These are phyloP conservation scores for Epichloe baconii DNA, from an alignment of 2,329 filamentous ascomycete genomes.

Conservation along the genomic window DNA sequence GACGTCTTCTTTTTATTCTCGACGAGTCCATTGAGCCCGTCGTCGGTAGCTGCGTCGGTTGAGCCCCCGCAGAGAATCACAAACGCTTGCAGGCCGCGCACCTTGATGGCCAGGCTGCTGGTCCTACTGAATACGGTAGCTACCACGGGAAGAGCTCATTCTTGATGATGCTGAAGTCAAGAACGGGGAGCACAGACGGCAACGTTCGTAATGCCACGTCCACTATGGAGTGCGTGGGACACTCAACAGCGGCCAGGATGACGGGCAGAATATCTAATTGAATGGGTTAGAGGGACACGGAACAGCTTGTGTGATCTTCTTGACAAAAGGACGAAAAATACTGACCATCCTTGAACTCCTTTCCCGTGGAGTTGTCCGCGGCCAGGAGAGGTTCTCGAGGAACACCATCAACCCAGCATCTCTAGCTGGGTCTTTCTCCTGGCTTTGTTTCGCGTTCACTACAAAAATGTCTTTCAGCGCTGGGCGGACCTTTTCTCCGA, in stretches of 20 bases:
- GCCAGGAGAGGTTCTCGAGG: constrained; percentile 70
- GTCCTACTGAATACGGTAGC: constrained; percentile 85
- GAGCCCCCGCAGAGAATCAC: constrained; percentile 76
- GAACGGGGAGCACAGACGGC: constrained; percentile 66
- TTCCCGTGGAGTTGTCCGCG: constrained; percentile 70
- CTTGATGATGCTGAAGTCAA: constrained; percentile 95
- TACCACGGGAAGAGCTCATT: constrained; percentile 88
- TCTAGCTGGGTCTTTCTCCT: constrained; percentile 68
- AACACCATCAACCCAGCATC: constrained; percentile 89
- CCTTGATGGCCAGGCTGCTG: constrained; percentile 86
- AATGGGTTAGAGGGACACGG: background rate
- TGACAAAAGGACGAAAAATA: constrained; percentile 5
- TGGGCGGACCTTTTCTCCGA: constrained; percentile 78
- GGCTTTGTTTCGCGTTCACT: constrained; percentile 37
- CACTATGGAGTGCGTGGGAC: constrained; percentile 75
- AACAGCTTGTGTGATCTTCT: background rate
- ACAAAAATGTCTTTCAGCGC: constrained; percentile 74
- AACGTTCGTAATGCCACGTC: constrained; percentile 73
- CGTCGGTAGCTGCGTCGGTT: constrained; percentile 32
- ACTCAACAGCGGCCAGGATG: constrained; percentile 71
- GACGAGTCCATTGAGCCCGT: constrained; percentile 59
- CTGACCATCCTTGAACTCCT: constrained; percentile 86
- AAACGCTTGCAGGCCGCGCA: constrained; percentile 82
- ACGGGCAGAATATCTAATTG: constrained; percentile 71
- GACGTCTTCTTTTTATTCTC: constrained; percentile 47